phyloP scores from a whole-genome alignment of 495 filamentous ascomycete species.

The Penicillium paxilli region DNA sequence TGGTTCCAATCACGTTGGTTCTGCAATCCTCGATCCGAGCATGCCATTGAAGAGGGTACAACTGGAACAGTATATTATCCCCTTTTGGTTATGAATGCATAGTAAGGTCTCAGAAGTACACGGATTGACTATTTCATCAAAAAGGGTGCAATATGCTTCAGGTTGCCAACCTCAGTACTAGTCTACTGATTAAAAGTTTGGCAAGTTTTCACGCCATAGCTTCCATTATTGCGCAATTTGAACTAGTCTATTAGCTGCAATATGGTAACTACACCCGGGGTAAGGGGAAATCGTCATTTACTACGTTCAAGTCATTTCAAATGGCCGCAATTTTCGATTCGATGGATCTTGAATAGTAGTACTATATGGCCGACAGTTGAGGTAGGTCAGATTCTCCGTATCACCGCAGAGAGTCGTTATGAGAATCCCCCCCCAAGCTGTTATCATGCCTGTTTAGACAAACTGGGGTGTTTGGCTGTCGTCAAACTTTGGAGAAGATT shows the following conservation, averaged over 20 bases:
- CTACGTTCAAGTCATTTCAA: neutral
- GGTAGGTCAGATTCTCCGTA: too few relatives aligned
- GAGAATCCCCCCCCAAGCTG: too few relatives aligned
- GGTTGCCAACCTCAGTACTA: too few relatives aligned
- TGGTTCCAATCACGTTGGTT: slow-evolving; percentile 22
- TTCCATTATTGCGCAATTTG: slow-evolving; percentile 19
- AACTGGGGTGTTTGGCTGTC: too few relatives aligned
- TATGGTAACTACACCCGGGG: slow-evolving; percentile 16
- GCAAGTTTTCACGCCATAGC: slow-evolving; percentile 38
- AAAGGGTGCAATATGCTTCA: slow-evolving; percentile 20
- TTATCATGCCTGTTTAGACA: too few relatives aligned
- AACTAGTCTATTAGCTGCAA: slow-evolving; percentile 37
- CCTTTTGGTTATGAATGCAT: too few relatives aligned
- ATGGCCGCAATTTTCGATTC: neutral
- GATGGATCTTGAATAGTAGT: neutral
- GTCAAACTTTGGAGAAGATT: too few relatives aligned
- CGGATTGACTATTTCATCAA: slow-evolving; percentile 25
- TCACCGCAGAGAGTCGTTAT: too few relatives aligned
- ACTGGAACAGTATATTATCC: too few relatives aligned
- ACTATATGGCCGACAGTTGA: too few relatives aligned
- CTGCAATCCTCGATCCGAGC: slow-evolving; percentile 5
- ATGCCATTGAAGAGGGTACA: too few relatives aligned
- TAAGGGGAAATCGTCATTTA: slow-evolving; percentile 8
- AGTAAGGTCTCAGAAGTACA: slow-evolving; percentile 32
- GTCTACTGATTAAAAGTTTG: too few relatives aligned